Conservation (phyloP, 2,329 filamentous ascomycete species). For the Ophiostoma ips region DNA sequence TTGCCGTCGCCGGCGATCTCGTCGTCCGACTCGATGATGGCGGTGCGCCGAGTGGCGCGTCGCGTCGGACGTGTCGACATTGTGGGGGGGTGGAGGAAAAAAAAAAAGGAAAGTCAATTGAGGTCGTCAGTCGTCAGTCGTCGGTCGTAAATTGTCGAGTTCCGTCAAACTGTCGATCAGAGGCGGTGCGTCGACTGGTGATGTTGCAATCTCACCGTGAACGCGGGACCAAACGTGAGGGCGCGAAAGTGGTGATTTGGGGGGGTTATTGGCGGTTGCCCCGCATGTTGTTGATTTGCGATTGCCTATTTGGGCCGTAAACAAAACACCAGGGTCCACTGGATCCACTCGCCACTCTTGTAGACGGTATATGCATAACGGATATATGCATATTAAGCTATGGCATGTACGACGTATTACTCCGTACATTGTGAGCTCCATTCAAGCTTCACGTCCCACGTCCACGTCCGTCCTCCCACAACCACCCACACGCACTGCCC, state of each 20-base stretch:
- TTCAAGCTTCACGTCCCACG: background rate
- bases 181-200: background rate
- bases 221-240: background rate
- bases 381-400: background rate
- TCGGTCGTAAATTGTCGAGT: background rate
- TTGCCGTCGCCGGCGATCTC: slow-evolving; percentile 41
- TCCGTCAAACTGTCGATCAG: background rate
- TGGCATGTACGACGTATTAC: too few relatives aligned
- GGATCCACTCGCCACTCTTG: background rate
- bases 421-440: background rate
- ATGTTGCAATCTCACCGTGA: background rate
- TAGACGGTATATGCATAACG: background rate
- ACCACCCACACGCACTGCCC: background rate
- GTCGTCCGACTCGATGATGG: slow-evolving; percentile 69
- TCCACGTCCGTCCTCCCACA: background rate
- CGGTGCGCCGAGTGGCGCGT: slow-evolving; percentile 49
- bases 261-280: slow-evolving; percentile 10
- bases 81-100: slow-evolving; percentile 12
- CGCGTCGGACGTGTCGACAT: slow-evolving; percentile 30
- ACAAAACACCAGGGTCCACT: slow-evolving; percentile 12
- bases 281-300: slow-evolving; percentile 16
- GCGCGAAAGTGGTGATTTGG: background rate
- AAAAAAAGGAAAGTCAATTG: background rate
- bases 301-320: slow-evolving; percentile 15
- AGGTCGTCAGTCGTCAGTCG: background rate